These are phyloP conservation scores for Trypanosoma lewisi DNA, from an alignment of 208 protist species.

Conservation along the genomic window DNA sequence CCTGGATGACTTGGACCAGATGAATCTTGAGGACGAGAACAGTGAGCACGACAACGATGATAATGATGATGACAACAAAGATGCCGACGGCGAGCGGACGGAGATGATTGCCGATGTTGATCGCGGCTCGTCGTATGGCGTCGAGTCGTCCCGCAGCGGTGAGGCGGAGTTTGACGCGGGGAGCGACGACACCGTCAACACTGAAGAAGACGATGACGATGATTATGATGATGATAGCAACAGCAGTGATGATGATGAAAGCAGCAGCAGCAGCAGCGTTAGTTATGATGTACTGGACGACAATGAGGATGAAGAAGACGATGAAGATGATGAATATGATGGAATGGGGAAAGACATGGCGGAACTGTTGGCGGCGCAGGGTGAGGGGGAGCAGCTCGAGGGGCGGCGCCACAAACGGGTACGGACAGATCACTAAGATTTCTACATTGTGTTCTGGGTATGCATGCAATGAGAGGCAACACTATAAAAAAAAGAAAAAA, in stretches of 20 bases:
- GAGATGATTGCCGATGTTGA: slow-evolving; percentile 39
- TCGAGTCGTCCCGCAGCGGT: slow-evolving; percentile 29
- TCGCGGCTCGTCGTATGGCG: slow-evolving; percentile 25
- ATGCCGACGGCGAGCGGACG: slow-evolving; percentile 2
- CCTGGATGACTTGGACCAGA: slow-evolving; percentile 12
- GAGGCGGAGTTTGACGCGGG: slow-evolving; percentile 20
- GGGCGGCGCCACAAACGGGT: slow-evolving; percentile 27
- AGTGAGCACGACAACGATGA: slow-evolving; percentile 25
- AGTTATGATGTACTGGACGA: not conserved
- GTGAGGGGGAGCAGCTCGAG: slow-evolving; percentile 21
- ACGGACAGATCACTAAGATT: slow-evolving; percentile 27
- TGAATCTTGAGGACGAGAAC: slow-evolving; percentile 15
- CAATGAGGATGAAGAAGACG: slow-evolving; percentile 21
- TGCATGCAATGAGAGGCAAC: slow-evolving; percentile 33
- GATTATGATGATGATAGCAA: slow-evolving; percentile 22
- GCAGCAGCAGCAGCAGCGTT: slow-evolving; percentile 12
- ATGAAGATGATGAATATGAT: slow-evolving; percentile 33
- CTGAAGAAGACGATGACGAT: slow-evolving; percentile 7
- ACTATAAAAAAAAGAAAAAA: slow-evolving; percentile 12
- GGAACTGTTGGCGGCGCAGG: slow-evolving; percentile 39
- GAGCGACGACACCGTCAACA: slow-evolving; percentile 42
- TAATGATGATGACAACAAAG: slow-evolving; percentile 7
- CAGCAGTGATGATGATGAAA: slow-evolving; percentile 11
- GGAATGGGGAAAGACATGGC: slow-evolving; percentile 65
- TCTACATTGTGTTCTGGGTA: slow-evolving; percentile 23